phyloP scores from a whole-genome alignment of 768 basidiomycete species.

The Fomitopsis pulvina region DNA sequence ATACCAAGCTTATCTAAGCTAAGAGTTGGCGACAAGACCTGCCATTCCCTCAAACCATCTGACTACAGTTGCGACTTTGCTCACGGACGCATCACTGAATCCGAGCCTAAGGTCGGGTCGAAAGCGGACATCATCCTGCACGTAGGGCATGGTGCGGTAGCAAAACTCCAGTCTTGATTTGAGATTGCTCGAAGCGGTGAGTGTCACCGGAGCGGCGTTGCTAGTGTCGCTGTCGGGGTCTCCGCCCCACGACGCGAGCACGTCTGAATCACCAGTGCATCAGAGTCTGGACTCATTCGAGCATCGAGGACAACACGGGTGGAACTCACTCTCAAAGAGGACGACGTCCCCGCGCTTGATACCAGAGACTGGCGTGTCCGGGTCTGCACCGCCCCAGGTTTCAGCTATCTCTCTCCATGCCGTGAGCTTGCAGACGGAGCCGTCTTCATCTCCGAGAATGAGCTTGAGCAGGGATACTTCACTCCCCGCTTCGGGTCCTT shows the following conservation, averaged over 20 bases:
- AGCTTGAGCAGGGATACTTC: constrained; percentile 63
- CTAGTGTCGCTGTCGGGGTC: not conserved
- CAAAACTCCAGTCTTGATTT: constrained; percentile 62
- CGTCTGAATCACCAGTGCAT: constrained; percentile 34
- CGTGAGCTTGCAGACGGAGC: constrained; percentile 61
- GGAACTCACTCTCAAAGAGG: constrained; percentile 54
- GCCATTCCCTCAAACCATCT: constrained; percentile 73
- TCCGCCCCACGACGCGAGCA: constrained; percentile 33
- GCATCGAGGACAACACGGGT: constrained; percentile 1
- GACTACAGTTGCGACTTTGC: constrained; percentile 59
- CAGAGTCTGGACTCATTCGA: not conserved
- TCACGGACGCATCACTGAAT: constrained; percentile 59
- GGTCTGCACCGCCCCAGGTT: constrained; percentile 51
- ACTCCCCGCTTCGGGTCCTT: constrained; percentile 62
- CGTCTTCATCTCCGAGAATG: constrained; percentile 69
- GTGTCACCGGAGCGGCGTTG: constrained; percentile 30
- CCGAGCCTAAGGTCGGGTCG: constrained; percentile 72
- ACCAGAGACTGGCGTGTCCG: constrained; percentile 20
- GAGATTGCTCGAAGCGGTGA: constrained; percentile 66
- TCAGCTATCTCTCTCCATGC: constrained; percentile 79
- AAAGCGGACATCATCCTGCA: constrained; percentile 48
- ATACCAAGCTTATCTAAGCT: not conserved
- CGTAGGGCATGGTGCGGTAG: constrained; percentile 70
- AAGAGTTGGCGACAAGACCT: constrained; percentile 33
- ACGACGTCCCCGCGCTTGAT: constrained; percentile 69